Conservation (phyloP, 169 alveolate genomes). For the Cryptosporidium ubiquitum region DNA sequence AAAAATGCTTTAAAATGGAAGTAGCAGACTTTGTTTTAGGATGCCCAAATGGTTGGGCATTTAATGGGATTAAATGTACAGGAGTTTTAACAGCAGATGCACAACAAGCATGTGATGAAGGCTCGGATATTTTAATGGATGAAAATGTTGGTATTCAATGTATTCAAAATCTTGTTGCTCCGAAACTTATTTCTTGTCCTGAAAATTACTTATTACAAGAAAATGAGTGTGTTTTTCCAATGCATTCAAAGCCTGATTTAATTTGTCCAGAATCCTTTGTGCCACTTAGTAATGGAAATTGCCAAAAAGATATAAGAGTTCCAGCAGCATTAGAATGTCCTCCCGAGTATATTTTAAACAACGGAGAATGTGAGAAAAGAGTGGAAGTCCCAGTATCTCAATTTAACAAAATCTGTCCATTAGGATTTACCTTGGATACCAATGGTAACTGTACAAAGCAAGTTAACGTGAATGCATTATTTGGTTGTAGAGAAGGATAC, state of each 20-base stretch:
- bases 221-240: constrained; percentile 68
- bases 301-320: constrained; percentile 62
- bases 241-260: constrained; percentile 66
- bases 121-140: constrained; percentile 52
- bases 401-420: constrained; percentile 34
- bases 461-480: constrained; percentile 38
- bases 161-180: constrained; percentile 55
- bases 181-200: constrained; percentile 60
- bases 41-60: constrained; percentile 74
- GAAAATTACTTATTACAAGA: constrained; percentile 51
- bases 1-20: constrained; percentile 62
- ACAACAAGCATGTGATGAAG: constrained; percentile 72
- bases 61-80: constrained; percentile 64
- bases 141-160: constrained; percentile 55
- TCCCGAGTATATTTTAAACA: constrained; percentile 17
- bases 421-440: constrained; percentile 52
- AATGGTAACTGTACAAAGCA: constrained; percentile 58
- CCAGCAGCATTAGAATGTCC: constrained; percentile 75
- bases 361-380: constrained; percentile 68
- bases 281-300: constrained; percentile 59
- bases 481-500: constrained; percentile 46
- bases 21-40: constrained; percentile 73
- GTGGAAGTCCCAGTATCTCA: constrained; percentile 35
- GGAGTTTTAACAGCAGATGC: constrained; percentile 66
- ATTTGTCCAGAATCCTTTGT: constrained; percentile 66